Conservation (phyloP, 495 filamentous ascomycete species). For the Articulospora tetracladia region DNA sequence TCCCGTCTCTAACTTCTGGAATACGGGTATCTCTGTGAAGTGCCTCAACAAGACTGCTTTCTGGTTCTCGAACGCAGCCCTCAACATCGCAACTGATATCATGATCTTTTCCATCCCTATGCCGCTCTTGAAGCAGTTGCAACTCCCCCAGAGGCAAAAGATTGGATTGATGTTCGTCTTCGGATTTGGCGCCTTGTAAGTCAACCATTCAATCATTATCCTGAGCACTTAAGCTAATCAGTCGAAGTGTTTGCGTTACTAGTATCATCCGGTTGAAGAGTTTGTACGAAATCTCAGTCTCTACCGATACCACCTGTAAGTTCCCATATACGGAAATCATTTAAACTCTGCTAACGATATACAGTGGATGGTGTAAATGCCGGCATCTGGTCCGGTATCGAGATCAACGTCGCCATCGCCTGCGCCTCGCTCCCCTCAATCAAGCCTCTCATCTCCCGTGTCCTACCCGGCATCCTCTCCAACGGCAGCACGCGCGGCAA, state of each 20-base stretch:
- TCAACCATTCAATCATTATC: neutral
- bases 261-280: neutral
- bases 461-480: neutral
- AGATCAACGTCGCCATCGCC: neutral
- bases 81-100: slow-evolving; percentile 46
- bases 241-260: no score
- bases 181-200: slow-evolving; percentile 23
- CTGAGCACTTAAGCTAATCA: neutral
- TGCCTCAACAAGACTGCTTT: slow-evolving; percentile 42
- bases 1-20: slow-evolving; percentile 49
- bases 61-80: slow-evolving; percentile 27
- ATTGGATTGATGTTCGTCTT: slow-evolving; percentile 34
- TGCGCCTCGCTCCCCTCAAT: neutral
- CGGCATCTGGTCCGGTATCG: neutral
- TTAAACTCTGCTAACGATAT: neutral
- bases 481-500: no score
- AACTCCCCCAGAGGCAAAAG: slow-evolving; percentile 30
- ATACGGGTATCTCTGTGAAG: slow-evolving; percentile 31
- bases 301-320: no score
- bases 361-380: neutral
- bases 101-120: slow-evolving; percentile 37
- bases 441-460: neutral
- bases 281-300: neutral
- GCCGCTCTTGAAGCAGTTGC: slow-evolving; percentile 28
- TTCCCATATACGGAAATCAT: neutral